Evolutionary conservation across 768 basidiomycete genomes (phyloP).

Genomic region (Boletus coccyginus): DNA sequence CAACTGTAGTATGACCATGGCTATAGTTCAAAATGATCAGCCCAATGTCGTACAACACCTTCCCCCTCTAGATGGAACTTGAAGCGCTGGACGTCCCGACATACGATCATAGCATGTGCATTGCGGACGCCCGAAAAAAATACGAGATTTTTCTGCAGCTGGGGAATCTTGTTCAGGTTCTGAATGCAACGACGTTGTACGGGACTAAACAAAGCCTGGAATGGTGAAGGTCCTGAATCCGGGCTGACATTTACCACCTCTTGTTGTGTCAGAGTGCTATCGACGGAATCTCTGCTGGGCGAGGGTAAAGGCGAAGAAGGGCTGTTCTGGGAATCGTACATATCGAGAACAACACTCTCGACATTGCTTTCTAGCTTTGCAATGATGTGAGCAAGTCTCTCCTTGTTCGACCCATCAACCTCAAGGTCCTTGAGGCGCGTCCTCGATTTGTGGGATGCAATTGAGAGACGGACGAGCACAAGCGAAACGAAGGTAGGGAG

Average conservation of each 20-base stretch:
- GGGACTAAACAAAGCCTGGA: slow-evolving; percentile 49
- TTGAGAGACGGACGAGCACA: slow-evolving; percentile 52
- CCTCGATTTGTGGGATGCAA: slow-evolving; percentile 58
- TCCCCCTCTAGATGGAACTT: slow-evolving; percentile 57
- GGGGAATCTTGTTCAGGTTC: slow-evolving; percentile 65
- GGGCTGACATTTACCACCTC: not conserved
- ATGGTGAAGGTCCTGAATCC: slow-evolving; percentile 14
- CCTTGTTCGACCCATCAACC: slow-evolving; percentile 43
- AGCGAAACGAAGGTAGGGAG: slow-evolving; percentile 58
- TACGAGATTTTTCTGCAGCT: slow-evolving; percentile 65
- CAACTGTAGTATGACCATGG: not conserved
- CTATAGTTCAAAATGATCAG: slow-evolving; percentile 53
- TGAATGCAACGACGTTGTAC: slow-evolving; percentile 55
- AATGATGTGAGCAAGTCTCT: slow-evolving; percentile 56
- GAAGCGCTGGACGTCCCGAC: slow-evolving; percentile 62
- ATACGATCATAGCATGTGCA: slow-evolving; percentile 70
- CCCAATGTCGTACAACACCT: slow-evolving; percentile 71
- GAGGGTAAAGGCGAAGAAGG: slow-evolving; percentile 18
- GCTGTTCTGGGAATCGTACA: slow-evolving; percentile 39
- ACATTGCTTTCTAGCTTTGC: slow-evolving; percentile 57
- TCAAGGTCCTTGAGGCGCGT: slow-evolving; percentile 66
- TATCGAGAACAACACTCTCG: slow-evolving; percentile 59
- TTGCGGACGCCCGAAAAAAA: slow-evolving; percentile 61
- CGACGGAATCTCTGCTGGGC: not conserved
- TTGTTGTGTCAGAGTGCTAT: not conserved